Conservation (phyloP, 2,329 filamentous ascomycete genomes). For the Penicillium sp. region DNA sequence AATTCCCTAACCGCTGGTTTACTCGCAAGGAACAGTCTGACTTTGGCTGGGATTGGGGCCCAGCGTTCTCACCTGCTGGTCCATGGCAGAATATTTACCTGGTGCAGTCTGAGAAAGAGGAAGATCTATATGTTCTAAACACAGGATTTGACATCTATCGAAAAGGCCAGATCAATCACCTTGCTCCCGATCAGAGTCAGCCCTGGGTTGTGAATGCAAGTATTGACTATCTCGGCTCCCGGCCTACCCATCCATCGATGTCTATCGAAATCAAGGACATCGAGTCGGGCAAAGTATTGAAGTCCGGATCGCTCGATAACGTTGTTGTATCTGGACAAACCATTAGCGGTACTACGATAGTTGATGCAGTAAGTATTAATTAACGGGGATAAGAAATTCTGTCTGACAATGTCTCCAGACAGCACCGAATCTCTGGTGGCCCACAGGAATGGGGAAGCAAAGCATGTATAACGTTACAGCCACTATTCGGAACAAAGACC, state of each 20-base stretch:
- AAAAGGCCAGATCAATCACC: constrained; percentile 56
- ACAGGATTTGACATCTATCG: constrained; percentile 60
- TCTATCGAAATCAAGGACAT: constrained; percentile 49
- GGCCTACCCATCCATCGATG: constrained; percentile 47
- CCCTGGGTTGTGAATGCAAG: constrained; percentile 63
- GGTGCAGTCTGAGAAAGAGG: constrained; percentile 48
- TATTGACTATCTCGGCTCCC: constrained; percentile 54
- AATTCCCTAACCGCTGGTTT: constrained; percentile 55
- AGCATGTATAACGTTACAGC: constrained; percentile 58
- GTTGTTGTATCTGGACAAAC: constrained; percentile 43
- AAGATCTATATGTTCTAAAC: constrained; percentile 51
- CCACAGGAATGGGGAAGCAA: constrained; percentile 55
- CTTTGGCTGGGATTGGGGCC: constrained; percentile 66
- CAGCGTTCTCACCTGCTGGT: constrained; percentile 61
- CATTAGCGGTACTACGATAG: constrained; percentile 50
- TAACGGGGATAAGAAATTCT: no score
- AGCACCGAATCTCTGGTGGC: constrained; percentile 57
- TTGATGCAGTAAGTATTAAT: constrained; percentile 33
- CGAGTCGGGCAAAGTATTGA: constrained; percentile 40
- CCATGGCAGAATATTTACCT: constrained; percentile 61
- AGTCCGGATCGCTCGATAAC: constrained; percentile 40
- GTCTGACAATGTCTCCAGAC: no score
- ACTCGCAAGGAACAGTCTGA: constrained; percentile 62
- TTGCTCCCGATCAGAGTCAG: constrained; percentile 55
- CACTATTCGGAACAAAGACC: constrained; percentile 41